Base-by-base conservation (phyloP, 2,329 filamentous ascomycete genomes). In the Xylariaceae sp. region DNA sequence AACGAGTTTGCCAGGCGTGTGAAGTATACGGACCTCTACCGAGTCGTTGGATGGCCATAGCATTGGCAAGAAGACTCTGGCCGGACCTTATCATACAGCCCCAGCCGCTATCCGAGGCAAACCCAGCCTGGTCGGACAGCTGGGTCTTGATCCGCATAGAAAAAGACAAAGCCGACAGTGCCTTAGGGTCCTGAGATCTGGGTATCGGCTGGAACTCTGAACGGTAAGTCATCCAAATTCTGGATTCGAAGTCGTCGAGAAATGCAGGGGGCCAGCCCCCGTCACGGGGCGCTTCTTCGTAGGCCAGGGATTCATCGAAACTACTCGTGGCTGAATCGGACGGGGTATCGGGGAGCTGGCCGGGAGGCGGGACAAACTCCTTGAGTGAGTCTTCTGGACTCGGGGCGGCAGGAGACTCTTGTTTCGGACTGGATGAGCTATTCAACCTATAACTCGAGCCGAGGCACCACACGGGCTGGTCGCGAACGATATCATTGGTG, bases 81-180 rank as follows among this genome's bases (percentile, higher is more conserved):
- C 94, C 94, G 4, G 93, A 97, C 61, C 94, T 82, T 67, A 99
- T 97, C 94, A 99, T 99, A 71, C 94, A 99, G 0, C 94, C 94
- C 92, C 95, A 99, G 55, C 94, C 94, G 8, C 90, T 92, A 73
- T 99, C 94, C 1, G 91, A 93, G 9, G 90, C 89, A 74, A 97
- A 99, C 3, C 90, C 92, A 30, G 81, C 81, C 59, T 90, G 84
- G 53, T 96, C 90, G 9, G 85, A 82, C 4, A 97, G 77, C 69
- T 91, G 88, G 56, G 81, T 92, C 69, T 92, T 89, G 66, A 97
- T 79, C 54, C 92, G 87, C 74, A 96, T 93, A 1, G 90, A 80
- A 59, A 97, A 84, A 2, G 90, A 95, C 77, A 97, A 84, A 6
- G 85, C 79, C 3, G 87, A 80, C 0, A 80, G 72, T 11, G 90